phyloP scores from a whole-genome alignment of 345 rosid species.

The Rhodamnia rubescens region DNA sequence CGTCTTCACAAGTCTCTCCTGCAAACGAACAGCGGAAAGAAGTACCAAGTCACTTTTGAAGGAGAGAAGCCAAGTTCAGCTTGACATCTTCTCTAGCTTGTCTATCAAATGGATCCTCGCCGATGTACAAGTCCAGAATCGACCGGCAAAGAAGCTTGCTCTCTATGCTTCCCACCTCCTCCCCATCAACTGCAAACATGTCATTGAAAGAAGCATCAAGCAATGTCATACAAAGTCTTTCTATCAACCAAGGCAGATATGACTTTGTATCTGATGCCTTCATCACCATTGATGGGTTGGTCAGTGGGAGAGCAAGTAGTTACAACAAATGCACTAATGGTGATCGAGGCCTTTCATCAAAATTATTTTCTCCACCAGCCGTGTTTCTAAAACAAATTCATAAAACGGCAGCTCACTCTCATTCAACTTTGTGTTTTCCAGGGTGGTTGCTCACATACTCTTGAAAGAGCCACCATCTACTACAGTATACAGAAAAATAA shows the following conservation, averaged over 20 bases:
- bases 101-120: conserved; percentile 70
- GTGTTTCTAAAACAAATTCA: neutral
- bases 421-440: neutral
- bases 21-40: neutral
- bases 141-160: conserved; percentile 73
- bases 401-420: neutral
- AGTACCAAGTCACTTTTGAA: neutral
- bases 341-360: neutral
- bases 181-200: conserved; percentile 48
- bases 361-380: neutral
- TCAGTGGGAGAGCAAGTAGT: neutral
- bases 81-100: conserved; percentile 65
- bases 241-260: neutral
- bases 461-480: neutral
- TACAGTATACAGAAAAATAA: neutral
- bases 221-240: neutral
- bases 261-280: neutral
- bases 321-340: neutral
- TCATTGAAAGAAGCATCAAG: neutral
- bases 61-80: conserved; percentile 40
- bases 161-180: conserved; percentile 65
- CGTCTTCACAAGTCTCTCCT: neutral
- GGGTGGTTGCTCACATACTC: neutral
- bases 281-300: neutral
- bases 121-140: conserved; percentile 68